These are phyloP conservation scores for Ustilago lituana DNA, from an alignment of 1,284 basidiomycete genomes.

Conservation along the genomic window DNA sequence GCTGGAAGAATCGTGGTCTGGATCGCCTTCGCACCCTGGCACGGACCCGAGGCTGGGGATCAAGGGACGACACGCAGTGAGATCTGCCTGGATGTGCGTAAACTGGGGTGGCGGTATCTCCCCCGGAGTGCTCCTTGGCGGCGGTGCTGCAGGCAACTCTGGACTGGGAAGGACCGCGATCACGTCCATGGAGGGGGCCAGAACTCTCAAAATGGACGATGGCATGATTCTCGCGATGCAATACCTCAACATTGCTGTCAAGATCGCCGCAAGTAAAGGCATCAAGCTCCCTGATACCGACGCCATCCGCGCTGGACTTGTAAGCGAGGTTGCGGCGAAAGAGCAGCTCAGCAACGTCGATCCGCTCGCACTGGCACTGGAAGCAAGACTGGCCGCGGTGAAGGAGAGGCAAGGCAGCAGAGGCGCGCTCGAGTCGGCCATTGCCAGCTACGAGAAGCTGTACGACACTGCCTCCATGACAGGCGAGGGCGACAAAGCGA, in stretches of 20 bases:
- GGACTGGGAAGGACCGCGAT: slow-evolving; percentile 35
- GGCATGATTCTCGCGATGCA: slow-evolving; percentile 53
- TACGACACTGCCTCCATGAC: slow-evolving; percentile 23
- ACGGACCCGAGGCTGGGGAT: slow-evolving; percentile 60
- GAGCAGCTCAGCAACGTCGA: slow-evolving; percentile 39
- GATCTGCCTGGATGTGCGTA: slow-evolving; percentile 62
- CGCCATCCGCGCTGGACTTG: slow-evolving; percentile 16
- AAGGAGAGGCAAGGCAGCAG: slow-evolving; percentile 44
- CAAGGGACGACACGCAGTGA: slow-evolving; percentile 59
- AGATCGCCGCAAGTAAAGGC: slow-evolving; percentile 45
- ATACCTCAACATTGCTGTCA: slow-evolving; percentile 50
- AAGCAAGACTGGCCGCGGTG: slow-evolving; percentile 29
- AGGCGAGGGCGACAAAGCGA: background rate
- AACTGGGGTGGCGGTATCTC: slow-evolving; percentile 63
- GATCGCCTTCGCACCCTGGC: slow-evolving; percentile 15
- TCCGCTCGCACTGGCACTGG: slow-evolving; percentile 39
- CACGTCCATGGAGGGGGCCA: slow-evolving; percentile 28
- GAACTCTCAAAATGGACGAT: slow-evolving; percentile 32
- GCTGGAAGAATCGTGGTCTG: slow-evolving; percentile 50
- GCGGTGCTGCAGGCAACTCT: slow-evolving; percentile 18
- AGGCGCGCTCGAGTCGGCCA: slow-evolving; percentile 22
- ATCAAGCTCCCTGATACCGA: slow-evolving; percentile 55
- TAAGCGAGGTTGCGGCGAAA: slow-evolving; percentile 33
- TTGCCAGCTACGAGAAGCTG: slow-evolving; percentile 38
- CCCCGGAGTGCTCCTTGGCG: slow-evolving; percentile 52